phyloP scores from a whole-genome alignment of 2,329 filamentous ascomycete genomes.

The Cyphellophora europaea region DNA sequence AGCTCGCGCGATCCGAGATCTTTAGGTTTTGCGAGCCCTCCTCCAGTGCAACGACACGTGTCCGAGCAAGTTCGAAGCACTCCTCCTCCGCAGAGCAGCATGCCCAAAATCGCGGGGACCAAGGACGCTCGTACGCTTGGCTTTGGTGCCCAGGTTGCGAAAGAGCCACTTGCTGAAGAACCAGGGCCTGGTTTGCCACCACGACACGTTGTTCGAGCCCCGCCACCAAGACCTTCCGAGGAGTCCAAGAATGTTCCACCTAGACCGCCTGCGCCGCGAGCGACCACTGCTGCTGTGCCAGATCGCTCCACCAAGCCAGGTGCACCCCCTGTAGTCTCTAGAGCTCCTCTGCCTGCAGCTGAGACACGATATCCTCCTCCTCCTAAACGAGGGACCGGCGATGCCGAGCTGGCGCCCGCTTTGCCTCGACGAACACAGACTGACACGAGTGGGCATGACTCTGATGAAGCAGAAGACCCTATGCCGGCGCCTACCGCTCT shows the following conservation, averaged over 20 bases:
- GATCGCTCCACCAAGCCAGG: constrained; percentile 12
- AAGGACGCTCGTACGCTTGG: constrained; percentile 17
- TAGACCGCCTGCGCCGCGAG: constrained; percentile 3
- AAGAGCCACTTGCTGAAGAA: constrained; percentile 14
- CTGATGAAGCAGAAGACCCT: constrained; percentile 37
- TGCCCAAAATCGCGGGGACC: not conserved
- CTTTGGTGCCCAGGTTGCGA: constrained; percentile 5
- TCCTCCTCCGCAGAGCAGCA: constrained; percentile 17
- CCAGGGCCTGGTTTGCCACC: constrained; percentile 37
- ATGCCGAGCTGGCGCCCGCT: constrained; percentile 7
- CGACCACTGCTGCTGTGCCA: constrained; percentile 1
- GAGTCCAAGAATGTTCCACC: constrained; percentile 14
- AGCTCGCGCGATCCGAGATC: constrained; percentile 21
- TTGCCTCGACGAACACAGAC: constrained; percentile 5
- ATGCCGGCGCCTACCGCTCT: constrained; percentile 42
- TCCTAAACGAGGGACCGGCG: constrained; percentile 21
- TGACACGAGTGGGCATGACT: constrained; percentile 30
- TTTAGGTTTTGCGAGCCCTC: constrained; percentile 28
- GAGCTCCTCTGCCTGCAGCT: constrained; percentile 15
- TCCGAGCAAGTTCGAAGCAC: constrained; percentile 12
- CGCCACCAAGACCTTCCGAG: constrained; percentile 15
- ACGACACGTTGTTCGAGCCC: constrained; percentile 25
- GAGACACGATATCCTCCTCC: constrained; percentile 22
- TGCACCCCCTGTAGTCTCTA: constrained; percentile 8
- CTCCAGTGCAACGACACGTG: constrained; percentile 27